These are phyloP conservation scores for Alnus glutinosa DNA, from an alignment of 306 rosid genomes.

Conservation along the genomic window DNA sequence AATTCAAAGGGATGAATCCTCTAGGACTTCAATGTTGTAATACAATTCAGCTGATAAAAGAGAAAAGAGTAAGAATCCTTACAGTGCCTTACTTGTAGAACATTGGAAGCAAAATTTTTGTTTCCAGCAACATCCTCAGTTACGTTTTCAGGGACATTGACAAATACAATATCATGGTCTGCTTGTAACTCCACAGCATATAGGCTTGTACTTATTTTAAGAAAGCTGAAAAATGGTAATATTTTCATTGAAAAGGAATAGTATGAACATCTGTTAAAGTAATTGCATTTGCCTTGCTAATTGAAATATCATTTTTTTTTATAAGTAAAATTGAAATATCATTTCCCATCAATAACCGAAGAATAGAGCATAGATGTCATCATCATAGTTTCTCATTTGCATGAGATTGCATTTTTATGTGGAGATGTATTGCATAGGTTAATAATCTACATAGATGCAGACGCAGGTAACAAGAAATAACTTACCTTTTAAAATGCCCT, in stretches of 20 bases:
- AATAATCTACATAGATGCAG: neutral
- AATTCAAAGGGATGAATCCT: neutral
- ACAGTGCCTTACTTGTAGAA: slow-evolving; percentile 89
- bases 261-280: neutral
- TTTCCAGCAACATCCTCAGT: slow-evolving; percentile 84
- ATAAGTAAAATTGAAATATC: neutral
- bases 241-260: slow-evolving; percentile 23
- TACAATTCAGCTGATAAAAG: slow-evolving; percentile 12
- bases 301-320: neutral
- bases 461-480: slow-evolving; percentile 16
- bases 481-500: slow-evolving; percentile 70
- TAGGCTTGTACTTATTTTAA: slow-evolving; percentile 42
- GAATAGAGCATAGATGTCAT: neutral
- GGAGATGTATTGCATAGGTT: neutral
- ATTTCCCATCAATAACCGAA: neutral
- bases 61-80: slow-evolving; percentile 38
- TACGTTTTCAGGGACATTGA: slow-evolving; percentile 71
- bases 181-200: slow-evolving; percentile 65
- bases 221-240: slow-evolving; percentile 54
- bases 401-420: slow-evolving; percentile 5
- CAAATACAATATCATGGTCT: slow-evolving; percentile 43
- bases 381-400: neutral
- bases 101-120: slow-evolving; percentile 81
- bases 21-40: neutral
- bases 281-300: neutral